These are phyloP conservation scores for Lippia alba DNA, from an alignment of 305 asterid genomes.

Conservation along the genomic window DNA sequence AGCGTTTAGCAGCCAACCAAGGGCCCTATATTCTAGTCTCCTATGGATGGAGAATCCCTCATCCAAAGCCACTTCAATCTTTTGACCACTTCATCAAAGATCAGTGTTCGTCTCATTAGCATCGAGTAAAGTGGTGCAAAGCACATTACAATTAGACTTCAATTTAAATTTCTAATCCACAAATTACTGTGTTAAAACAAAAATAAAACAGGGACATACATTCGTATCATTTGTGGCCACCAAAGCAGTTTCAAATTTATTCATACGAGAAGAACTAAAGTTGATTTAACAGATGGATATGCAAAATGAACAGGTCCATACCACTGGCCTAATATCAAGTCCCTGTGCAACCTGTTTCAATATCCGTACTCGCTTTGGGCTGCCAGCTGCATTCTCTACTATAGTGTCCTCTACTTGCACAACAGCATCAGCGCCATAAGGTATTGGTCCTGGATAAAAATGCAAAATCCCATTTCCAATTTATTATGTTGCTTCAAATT, in stretches of 20 bases:
- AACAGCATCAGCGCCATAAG: conserved; percentile 92
- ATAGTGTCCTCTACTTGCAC: conserved; percentile 91
- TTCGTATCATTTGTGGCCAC: conserved; percentile 6
- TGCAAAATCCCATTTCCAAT: conserved; percentile 1
- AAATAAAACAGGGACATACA: neutral
- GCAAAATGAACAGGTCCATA: conserved; percentile 46
- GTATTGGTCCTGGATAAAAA: conserved; percentile 77
- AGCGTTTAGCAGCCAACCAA: neutral
- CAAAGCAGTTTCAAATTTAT: neutral
- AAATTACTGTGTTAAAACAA: conserved; percentile 3
- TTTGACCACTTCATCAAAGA: neutral
- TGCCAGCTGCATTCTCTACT: conserved; percentile 48
- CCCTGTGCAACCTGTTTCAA: conserved; percentile 74
- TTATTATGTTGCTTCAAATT: no score
- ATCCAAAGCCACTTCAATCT: no score
- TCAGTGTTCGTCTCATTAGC: neutral
- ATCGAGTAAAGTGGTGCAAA: neutral
- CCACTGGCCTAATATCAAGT: conserved; percentile 91
- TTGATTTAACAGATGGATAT: conserved; percentile 24
- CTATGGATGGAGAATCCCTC: neutral
- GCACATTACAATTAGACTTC: neutral
- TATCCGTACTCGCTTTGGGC: conserved; percentile 62
- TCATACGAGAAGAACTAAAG: neutral
- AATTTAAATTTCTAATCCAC: neutral
- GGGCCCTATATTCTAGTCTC: neutral